Conservation (phyloP, 441 rosid species). For the Euphorbia corollata region DNA sequence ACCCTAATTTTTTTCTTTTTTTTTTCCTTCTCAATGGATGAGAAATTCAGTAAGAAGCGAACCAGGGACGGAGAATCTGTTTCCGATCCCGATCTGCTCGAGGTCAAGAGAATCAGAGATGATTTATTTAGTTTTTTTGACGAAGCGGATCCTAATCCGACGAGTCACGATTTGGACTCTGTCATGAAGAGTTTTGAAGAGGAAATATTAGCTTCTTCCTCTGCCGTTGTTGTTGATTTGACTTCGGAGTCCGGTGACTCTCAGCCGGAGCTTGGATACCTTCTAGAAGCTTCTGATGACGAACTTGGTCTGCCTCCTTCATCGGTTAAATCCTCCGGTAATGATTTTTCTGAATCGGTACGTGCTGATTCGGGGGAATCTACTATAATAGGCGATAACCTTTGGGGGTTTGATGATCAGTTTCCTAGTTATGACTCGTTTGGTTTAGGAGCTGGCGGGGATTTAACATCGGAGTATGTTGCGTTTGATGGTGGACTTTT, state of each 20-base stretch:
- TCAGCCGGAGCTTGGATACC: conserved; percentile 57
- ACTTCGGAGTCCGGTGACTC: conserved; percentile 47
- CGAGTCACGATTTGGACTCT: conserved; percentile 50
- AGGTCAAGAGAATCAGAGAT: conserved; percentile 54
- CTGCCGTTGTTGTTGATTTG: conserved; percentile 28
- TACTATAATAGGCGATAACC: conserved; percentile 30
- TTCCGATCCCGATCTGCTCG: conserved; percentile 29
- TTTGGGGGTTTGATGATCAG: conserved; percentile 49
- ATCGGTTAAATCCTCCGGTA: not conserved
- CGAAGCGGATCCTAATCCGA: conserved; percentile 37
- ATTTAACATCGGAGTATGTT: conserved; percentile 28
- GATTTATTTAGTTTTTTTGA: conserved; percentile 47
- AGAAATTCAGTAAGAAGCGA: conserved; percentile 38
- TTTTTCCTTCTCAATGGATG: conserved; percentile 26
- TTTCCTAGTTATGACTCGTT: conserved; percentile 39
- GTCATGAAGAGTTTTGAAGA: conserved; percentile 64
- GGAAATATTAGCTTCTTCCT: conserved; percentile 36
- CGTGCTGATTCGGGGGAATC: conserved; percentile 36
- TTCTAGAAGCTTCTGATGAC: conserved; percentile 73
- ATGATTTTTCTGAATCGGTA: conserved; percentile 25
- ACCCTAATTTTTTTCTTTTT: not conserved
- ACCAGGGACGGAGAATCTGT: conserved; percentile 31
- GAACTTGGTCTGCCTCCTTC: conserved; percentile 82
- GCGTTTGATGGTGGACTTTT: conserved; percentile 40
- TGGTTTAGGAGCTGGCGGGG: conserved; percentile 31